Evolutionary conservation across 345 rosid genomes (phyloP).

Genomic region (Euphorbia pulcherrima): DNA sequence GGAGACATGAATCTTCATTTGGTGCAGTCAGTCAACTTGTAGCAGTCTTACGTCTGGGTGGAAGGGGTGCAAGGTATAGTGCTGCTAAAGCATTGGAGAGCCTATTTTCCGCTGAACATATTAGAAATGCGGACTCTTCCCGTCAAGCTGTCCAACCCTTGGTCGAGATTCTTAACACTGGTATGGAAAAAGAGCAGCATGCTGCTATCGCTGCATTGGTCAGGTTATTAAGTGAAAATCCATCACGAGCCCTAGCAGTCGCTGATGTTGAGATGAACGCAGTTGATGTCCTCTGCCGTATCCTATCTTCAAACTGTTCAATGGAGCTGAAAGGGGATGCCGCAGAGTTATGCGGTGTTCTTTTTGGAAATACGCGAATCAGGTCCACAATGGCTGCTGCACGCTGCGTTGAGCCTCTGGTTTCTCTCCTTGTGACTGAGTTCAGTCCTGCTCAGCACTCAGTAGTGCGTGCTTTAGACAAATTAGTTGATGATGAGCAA

Average conservation of each 20-base stretch:
- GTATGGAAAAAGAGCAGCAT: conserved; percentile 93
- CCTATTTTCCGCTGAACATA: conserved; percentile 93
- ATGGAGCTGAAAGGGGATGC: conserved; percentile 98
- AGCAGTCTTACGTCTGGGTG: conserved; percentile 93
- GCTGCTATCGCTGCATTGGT: conserved; percentile 98
- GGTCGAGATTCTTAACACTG: conserved; percentile 95
- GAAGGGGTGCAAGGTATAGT: conserved; percentile 93
- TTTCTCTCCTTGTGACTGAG: conserved; percentile 87
- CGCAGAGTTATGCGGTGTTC: conserved; percentile 93
- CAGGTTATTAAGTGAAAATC: conserved; percentile 91
- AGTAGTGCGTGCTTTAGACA: conserved; percentile 88
- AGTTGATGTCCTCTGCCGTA: conserved; percentile 94
- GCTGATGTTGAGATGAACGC: conserved; percentile 99
- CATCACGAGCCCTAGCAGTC: conserved; percentile 89
- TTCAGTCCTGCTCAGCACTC: conserved; percentile 92
- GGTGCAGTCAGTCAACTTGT: conserved; percentile 95
- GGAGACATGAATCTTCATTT: conserved; percentile 93
- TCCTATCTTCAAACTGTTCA: conserved; percentile 85
- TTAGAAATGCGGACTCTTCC: conserved; percentile 90
- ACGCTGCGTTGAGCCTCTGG: conserved; percentile 96
- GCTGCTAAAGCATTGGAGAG: conserved; percentile 97
- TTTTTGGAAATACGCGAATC: conserved; percentile 84
- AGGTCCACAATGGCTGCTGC: conserved; percentile 98
- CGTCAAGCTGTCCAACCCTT: conserved; percentile 96
- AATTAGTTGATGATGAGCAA: conserved; percentile 96